Evolutionary conservation across 345 rosid species (phyloP), one percentile per base, ranked within the genome.

Genomic region (Salix caprea): DNA sequence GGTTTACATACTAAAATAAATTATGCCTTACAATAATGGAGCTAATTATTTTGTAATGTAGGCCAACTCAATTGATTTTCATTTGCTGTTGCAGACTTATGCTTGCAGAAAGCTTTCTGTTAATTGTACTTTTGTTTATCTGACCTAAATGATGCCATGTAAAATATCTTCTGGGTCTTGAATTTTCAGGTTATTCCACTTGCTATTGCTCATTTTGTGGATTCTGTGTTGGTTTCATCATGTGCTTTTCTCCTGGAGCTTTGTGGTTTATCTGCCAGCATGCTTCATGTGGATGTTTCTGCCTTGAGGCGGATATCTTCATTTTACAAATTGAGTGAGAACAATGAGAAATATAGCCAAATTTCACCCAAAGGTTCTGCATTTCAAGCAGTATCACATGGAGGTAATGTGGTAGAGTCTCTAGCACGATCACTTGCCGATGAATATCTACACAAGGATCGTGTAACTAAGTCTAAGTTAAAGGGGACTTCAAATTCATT

Each of bases 341-440:
- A 78, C 65, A 76, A 70, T 76, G 91, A 88, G 66, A 84, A 54
- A 78, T 71, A 76, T 73, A 84, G 54, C 76, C 89, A 91, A 84
- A 77, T 82, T 74, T 89, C 90, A 7, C 86, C 83, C 2, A 89
- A 84, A 80, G 89, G 90, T 71, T 87, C 93, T 75, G 84, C 86
- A 77, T 88, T 92, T 81, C 93, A 84, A 81, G 74, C 79, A 37
- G 78, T 80, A 62, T 77, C 90, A 50, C 86, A 78, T 76, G 94
- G 86, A 82, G 86, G 82, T 87, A 88, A 87, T 80, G 77, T 90
- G 61, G 82, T 90, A 82, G 94, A 87, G 72, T 90, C 96, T 81
- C 91, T 96, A 60, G 97, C 98, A 76, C 86, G 90, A 82, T 94
- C 95, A 68, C 86, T 96, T 50, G 96, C 98, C 62, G 93, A 96